Evolutionary conservation across 176 grass and related monocot species (phyloP).

Genomic region (Tuctoria greenei): DNA sequence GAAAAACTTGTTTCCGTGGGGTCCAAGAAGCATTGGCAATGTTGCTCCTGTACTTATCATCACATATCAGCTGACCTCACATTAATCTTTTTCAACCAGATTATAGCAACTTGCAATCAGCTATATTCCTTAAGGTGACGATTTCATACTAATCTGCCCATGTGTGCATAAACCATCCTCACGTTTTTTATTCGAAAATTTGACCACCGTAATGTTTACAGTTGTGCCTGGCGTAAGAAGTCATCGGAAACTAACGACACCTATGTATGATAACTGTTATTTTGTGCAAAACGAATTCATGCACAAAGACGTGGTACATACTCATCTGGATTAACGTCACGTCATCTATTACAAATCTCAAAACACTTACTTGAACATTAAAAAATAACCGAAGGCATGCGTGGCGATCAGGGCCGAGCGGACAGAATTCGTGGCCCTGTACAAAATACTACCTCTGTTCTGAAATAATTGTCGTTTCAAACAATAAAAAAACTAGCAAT

Average conservation of each 20-base stretch:
- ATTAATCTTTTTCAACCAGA: background rate
- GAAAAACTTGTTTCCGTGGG: slow-evolving; percentile 18
- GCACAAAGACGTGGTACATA: no score
- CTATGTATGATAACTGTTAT: background rate
- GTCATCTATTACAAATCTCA: no score
- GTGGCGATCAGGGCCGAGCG: no score
- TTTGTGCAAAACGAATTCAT: no score
- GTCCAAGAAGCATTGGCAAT: slow-evolving; percentile 29
- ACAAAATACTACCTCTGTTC: no score
- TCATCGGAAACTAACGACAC: slow-evolving; percentile 7
- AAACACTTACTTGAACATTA: no score
- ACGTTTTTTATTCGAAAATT: background rate
- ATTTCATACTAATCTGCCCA: slow-evolving; percentile 7
- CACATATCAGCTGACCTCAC: slow-evolving; percentile 6
- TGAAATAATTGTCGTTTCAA: no score
- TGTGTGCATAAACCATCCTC: background rate
- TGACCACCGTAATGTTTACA: background rate
- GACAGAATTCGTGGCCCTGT: no score
- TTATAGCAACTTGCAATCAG: background rate
- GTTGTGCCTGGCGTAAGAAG: background rate
- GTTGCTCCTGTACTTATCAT: background rate
- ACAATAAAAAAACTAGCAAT: no score
- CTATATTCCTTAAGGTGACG: background rate
- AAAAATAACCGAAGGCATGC: no score
- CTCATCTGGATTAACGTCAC: no score